Conservation (phyloP, 495 filamentous ascomycete genomes). For the Hypoxylon intermedium region DNA sequence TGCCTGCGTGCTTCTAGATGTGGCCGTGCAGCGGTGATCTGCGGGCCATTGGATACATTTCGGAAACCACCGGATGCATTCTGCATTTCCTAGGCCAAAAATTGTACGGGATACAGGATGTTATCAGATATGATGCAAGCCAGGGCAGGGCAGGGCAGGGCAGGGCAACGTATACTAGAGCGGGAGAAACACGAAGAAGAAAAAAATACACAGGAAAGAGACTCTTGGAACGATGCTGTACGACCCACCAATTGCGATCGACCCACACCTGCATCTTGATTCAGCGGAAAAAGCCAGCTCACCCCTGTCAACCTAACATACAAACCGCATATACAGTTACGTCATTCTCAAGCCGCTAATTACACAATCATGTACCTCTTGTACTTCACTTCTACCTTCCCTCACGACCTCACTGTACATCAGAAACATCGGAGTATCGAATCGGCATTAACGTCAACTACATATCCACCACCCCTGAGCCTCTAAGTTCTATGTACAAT, state of each 20-base stretch:
- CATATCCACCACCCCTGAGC: no score
- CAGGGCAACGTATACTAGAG: neutral
- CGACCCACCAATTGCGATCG: constrained; percentile 23
- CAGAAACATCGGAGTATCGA: no score
- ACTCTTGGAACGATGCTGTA: no score
- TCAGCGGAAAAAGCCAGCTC: constrained; percentile 3
- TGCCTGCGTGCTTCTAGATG: constrained; percentile 23
- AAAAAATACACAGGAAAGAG: neutral
- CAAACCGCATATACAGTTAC: constrained; percentile 16
- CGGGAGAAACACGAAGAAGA: constrained; percentile 4
- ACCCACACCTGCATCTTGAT: constrained; percentile 25
- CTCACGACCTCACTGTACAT: no score
- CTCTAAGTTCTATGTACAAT: no score
- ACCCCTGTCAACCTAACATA: constrained; percentile 15
- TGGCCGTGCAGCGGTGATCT: constrained; percentile 30
- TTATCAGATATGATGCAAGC: constrained; percentile 29
- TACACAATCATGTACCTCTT: constrained; percentile 7
- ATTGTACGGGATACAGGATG: neutral
- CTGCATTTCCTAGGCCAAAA: neutral
- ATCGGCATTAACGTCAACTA: no score
- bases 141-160: no score
- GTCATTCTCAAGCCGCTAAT: constrained; percentile 14
- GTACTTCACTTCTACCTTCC: neutral
- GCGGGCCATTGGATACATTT: constrained; percentile 28
- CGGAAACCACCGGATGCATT: neutral